Conservation (phyloP, 2,329 filamentous ascomycete species). For the Madurella fahalii region DNA sequence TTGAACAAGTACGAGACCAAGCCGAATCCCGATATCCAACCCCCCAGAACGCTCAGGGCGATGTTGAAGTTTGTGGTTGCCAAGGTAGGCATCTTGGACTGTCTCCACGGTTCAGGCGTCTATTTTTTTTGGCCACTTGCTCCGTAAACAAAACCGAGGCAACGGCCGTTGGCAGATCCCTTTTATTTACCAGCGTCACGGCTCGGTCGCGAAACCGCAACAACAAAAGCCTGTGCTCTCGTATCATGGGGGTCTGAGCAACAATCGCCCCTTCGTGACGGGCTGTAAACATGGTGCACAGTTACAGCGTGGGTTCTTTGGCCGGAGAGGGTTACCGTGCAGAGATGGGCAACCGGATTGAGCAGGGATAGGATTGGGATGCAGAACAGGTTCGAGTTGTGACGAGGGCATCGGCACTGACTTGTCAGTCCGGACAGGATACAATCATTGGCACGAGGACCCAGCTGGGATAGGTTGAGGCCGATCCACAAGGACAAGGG, state of each 20-base stretch:
- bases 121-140: neutral
- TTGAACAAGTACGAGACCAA: slow-evolving; percentile 86
- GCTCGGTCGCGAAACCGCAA: neutral
- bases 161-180: neutral
- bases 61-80: slow-evolving; percentile 73
- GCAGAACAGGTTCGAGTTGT: neutral
- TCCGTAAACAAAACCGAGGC: too few relatives aligned
- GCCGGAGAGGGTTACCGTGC: neutral
- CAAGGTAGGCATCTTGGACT: slow-evolving; percentile 38
- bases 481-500: too few relatives aligned
- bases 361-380: neutral
- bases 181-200: too few relatives aligned
- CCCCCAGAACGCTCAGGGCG: slow-evolving; percentile 72
- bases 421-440: too few relatives aligned
- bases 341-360: neutral
- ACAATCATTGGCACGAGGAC: too few relatives aligned
- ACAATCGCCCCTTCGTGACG: neutral
- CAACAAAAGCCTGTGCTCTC: slow-evolving; percentile 38
- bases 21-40: slow-evolving; percentile 86
- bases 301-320: neutral
- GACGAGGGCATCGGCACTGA: too few relatives aligned
- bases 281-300: slow-evolving; percentile 3
- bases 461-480: too few relatives aligned
- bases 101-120: neutral
- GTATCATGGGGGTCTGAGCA: slow-evolving; percentile 34